Conservation (phyloP, 2,329 filamentous ascomycete genomes). For the Sporothrix protearum region DNA sequence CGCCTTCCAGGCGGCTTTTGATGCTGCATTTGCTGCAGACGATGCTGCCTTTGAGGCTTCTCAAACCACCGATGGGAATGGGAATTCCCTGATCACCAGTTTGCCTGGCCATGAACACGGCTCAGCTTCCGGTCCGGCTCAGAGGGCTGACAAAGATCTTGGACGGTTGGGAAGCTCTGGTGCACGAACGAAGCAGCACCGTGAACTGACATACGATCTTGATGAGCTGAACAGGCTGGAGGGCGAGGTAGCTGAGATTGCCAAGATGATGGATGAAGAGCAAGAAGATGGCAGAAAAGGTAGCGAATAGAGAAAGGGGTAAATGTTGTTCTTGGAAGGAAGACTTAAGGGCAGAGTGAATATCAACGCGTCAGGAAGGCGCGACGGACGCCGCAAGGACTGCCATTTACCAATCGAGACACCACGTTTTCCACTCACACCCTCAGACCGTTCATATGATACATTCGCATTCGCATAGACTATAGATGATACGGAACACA, state of each 20-base stretch:
- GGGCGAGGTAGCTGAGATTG: constrained; percentile 28
- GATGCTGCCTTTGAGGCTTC: not conserved
- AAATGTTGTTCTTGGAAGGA: not conserved
- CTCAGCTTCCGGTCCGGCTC: not conserved
- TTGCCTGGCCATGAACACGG: not conserved
- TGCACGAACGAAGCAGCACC: not conserved
- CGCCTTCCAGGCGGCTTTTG: not conserved
- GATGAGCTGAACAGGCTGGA: constrained; percentile 24
- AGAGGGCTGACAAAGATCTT: not conserved
- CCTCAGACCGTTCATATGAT: not conserved
- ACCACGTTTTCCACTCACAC: constrained; percentile 5
- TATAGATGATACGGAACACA: not conserved
- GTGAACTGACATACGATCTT: not conserved
- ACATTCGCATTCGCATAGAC: not conserved
- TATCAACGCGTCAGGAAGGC: not conserved
- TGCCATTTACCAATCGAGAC: not conserved
- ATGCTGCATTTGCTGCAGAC: not conserved
- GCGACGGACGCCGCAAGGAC: not conserved
- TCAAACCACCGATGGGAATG: not conserved
- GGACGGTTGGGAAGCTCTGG: not conserved
- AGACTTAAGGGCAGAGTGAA: no score
- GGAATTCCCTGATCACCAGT: not conserved
- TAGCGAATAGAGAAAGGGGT: not conserved
- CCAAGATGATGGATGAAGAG: constrained; percentile 30
- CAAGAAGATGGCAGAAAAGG: constrained; percentile 3